Conservation (phyloP, 129 eudicot species). For the Lonicera japonica region DNA sequence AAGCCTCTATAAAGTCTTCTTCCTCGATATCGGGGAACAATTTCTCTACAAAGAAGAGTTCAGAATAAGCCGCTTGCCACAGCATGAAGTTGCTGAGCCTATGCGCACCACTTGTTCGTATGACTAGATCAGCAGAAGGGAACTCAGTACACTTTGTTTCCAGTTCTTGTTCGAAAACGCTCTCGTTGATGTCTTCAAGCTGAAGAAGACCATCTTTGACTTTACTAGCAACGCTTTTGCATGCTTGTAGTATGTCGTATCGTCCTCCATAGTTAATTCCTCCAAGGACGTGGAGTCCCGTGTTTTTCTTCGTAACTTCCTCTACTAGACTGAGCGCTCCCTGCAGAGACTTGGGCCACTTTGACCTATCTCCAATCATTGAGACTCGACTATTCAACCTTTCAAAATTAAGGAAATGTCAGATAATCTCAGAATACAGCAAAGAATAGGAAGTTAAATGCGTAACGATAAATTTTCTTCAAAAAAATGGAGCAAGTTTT, state of each 20-base stretch:
- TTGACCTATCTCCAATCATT: conserved; percentile 21
- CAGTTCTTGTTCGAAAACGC: conserved; percentile 24
- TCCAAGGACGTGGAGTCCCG: conserved; percentile 10
- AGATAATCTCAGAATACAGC: not conserved
- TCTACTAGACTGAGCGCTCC: conserved; percentile 7
- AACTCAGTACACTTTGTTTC: conserved; percentile 25
- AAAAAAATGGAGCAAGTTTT: no score
- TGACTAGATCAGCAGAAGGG: conserved; percentile 35
- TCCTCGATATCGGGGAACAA: conserved; percentile 33
- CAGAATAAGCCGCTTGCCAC: conserved; percentile 42
- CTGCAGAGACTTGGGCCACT: conserved; percentile 19
- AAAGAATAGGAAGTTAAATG: not conserved
- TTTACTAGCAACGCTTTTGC: conserved; percentile 21
- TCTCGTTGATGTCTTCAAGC: conserved; percentile 18
- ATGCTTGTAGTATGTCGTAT: conserved; percentile 37
- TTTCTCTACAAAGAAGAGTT: conserved; percentile 22
- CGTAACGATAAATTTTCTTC: no score
- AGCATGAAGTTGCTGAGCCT: conserved; percentile 42
- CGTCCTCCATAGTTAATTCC: conserved; percentile 35
- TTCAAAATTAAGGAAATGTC: not conserved
- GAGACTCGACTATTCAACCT: conserved; percentile 19
- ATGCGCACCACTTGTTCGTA: conserved; percentile 37
- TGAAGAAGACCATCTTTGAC: conserved; percentile 17
- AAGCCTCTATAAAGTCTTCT: conserved; percentile 29
- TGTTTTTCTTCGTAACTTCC: conserved; percentile 18